Base-by-base conservation (phyloP, 148 eudicot species). In the Camellia sinensis region DNA sequence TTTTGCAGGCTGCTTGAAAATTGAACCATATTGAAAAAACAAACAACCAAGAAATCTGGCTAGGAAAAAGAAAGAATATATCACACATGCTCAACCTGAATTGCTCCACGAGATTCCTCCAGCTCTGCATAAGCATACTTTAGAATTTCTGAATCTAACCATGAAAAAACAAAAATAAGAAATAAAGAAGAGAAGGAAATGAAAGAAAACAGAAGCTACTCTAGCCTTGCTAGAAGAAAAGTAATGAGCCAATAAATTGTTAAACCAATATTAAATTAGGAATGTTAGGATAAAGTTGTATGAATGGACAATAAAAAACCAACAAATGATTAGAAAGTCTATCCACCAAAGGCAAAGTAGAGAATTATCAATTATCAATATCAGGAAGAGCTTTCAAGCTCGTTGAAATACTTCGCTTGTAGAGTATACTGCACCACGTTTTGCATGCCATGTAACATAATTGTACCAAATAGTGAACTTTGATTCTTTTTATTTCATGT, bases 381-480 rank as follows among this genome's bases (percentile, higher is more conserved):
- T 98, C 99, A 67, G 99, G 98, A 88, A 96, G 97, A 83, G 99
- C 99, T 86, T 96, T 94, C 81, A 94, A 71, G 98, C 95, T 80
- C 98, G 92, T 72, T 87, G 90, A 79, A 89, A 94, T 80, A 96
- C 92, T 88, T 94, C 94, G 70, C 92, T 78, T 14, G 99, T 95
- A 67, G 99, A 83, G 56, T 96, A 95, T 54, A 86, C 82, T 67
- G 99, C 91, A 80, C 99, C 99, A 87, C 88, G 84, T 89, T 91
- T 94, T 68, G 92, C 95, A 88, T 94, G 98, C 98, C 99, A 96
- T 60, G 88, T 88, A 73, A 97, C 98, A 89, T 94, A 94, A 79
- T 96, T 95, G 75, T 91, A 90, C 98, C 99, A 96, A 85, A 96
- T 88, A 84, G 94, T 98, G 84, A 98, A 98, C 82, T 91, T 72